Evolutionary conservation across 139 green algal genomes (phyloP), one percentile per base, ranked within the genome.

Genomic region (Chlorokybus atmophyticus): DNA sequence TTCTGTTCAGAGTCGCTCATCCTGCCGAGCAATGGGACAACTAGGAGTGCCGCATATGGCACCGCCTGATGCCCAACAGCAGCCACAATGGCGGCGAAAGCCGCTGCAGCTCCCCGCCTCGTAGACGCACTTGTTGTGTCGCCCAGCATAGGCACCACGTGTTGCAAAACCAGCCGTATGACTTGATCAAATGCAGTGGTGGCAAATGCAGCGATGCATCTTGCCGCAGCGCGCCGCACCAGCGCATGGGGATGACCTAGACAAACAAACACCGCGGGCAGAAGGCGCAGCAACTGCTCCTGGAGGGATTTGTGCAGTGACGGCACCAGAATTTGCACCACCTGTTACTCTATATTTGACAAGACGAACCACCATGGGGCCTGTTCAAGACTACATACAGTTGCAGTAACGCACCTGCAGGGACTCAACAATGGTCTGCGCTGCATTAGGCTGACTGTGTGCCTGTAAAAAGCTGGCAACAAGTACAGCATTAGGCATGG

Each of bases 21-120:
- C 52, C 83, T 74, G 6, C 71, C 75, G 68, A 97, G 76, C 40
- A 94, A 74, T 21, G 87, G 87, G 21, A 95, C 83, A 24, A 92
- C 72, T 49, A 94, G 64, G 50, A 95, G 77, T 32, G 82, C 62
- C 17, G 62, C 57, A 65, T 87, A 90, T 4, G 75, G 74, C 50
- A 80, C 79, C 51, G 91, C 27, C 23, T 25, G 8, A 50, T 21
- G 47, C 26, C 32, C 64, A 60, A 64, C 72, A 60, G 40, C 47
- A 32, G 7, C 19, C 25, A 70, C 57, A 3, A 78, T 59, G 2
- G 23, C 38, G 17, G 41, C 32, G 24, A 67, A 26, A 6, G 58
- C 30, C 7, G 19, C 21, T 23, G 56, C 42, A 4, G 61, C 75
- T 21, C 44, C 74, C 1, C 76, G 69, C n/a, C 73, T 58, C 3